Evolutionary conservation across 306 rosid genomes (phyloP).

Genomic region (Fragaria nilgerrensis): DNA sequence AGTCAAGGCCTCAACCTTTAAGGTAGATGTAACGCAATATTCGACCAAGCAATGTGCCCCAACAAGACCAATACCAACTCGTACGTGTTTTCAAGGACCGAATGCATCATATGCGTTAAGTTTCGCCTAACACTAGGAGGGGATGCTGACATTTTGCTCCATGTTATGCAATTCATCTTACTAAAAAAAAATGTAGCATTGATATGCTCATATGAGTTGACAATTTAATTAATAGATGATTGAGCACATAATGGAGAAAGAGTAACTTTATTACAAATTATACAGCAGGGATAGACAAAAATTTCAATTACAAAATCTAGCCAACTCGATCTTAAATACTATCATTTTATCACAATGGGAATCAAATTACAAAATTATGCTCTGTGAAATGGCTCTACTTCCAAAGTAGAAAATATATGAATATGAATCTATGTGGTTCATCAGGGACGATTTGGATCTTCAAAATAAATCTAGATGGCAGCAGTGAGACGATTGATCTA

Average conservation of each 20-base stretch:
- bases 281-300: not conserved
- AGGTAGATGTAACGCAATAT: too few relatives aligned
- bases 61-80: too few relatives aligned
- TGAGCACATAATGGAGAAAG: not conserved
- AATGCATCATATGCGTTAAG: too few relatives aligned
- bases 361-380: conserved; percentile 22
- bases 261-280: conserved; percentile 8
- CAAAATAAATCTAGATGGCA: conserved; percentile 32
- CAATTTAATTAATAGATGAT: too few relatives aligned
- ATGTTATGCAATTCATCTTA: too few relatives aligned
- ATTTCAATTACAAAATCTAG: conserved; percentile 34
- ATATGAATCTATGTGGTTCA: not conserved
- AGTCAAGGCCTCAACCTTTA: too few relatives aligned
- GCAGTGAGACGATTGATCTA: conserved; percentile 19
- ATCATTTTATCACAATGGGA: conserved; percentile 13
- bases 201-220: too few relatives aligned
- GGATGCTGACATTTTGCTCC: too few relatives aligned
- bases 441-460: conserved; percentile 23
- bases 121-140: too few relatives aligned
- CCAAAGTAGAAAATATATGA: conserved; percentile 9
- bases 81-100: too few relatives aligned
- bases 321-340: conserved; percentile 18
- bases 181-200: too few relatives aligned
- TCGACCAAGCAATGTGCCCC: too few relatives aligned
- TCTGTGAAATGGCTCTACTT: conserved; percentile 33